Evolutionary conservation across 768 basidiomycete species (phyloP).

Genomic region (Lentinula guzmanii): DNA sequence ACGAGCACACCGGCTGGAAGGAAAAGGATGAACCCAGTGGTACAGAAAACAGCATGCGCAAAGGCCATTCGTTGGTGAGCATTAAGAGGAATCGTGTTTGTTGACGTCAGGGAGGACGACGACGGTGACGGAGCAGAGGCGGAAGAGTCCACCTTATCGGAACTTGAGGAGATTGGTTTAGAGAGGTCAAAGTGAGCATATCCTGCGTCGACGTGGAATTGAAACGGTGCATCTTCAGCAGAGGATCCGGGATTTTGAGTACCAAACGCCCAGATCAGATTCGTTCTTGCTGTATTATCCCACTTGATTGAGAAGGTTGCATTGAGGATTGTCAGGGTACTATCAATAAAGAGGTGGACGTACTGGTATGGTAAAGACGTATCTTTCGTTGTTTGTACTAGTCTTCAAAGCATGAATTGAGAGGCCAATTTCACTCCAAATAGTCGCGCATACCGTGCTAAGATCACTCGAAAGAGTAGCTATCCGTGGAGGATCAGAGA

Average conservation of each 20-base stretch:
- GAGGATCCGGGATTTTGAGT: constrained; percentile 39
- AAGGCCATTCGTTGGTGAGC: constrained; percentile 45
- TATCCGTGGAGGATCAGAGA: constrained; percentile 41
- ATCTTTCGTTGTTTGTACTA: constrained; percentile 36
- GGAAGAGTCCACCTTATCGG: constrained; percentile 12
- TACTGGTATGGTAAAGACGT: constrained; percentile 48
- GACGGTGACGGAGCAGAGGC: constrained; percentile 13
- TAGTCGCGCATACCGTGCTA: constrained; percentile 28
- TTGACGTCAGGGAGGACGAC: constrained; percentile 3
- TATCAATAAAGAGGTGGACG: constrained; percentile 11
- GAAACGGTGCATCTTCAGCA: constrained; percentile 36
- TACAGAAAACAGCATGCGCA: constrained; percentile 48
- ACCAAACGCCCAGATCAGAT: constrained; percentile 59
- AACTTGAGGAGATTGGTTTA: constrained; percentile 20
- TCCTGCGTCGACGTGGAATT: constrained; percentile 42
- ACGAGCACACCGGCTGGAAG: constrained; percentile 48
- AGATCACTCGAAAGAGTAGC: constrained; percentile 34
- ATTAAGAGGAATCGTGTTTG: constrained; percentile 26
- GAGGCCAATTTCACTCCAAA: neutral
- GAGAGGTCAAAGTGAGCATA: constrained; percentile 41
- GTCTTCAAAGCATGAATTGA: neutral
- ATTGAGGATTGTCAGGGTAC: neutral
- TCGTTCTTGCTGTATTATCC: constrained; percentile 30
- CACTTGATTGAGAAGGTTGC: constrained; percentile 23
- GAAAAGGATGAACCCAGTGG: constrained; percentile 45